These are phyloP conservation scores for Xylariales sp. DNA, from an alignment of 2,329 filamentous ascomycete species.

Conservation along the genomic window DNA sequence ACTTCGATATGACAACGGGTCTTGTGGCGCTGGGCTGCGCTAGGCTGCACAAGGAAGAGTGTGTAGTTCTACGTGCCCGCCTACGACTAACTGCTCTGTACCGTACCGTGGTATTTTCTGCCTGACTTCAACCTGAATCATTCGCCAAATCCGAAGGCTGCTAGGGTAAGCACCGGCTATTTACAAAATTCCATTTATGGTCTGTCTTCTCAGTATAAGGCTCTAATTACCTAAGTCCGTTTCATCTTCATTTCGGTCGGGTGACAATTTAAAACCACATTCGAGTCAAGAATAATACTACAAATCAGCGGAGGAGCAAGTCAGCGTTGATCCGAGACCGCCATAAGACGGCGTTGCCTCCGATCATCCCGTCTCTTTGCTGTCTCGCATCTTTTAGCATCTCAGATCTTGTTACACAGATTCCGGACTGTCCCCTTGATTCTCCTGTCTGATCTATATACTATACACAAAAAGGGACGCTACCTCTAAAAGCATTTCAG, in stretches of 20 bases:
- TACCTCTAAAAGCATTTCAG: slow-evolving; percentile 43
- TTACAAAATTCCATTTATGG: no score
- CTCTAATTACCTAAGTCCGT: no score
- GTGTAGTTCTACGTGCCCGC: neutral
- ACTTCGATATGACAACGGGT: neutral
- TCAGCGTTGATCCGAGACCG: neutral
- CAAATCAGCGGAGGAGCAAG: no score
- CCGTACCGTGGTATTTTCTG: neutral
- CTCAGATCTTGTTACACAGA: neutral
- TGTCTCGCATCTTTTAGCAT: neutral
- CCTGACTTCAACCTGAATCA: neutral
- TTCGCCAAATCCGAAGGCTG: neutral
- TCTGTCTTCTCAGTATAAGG: no score
- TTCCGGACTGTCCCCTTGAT: neutral
- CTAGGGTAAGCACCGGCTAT: neutral
- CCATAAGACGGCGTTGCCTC: neutral
- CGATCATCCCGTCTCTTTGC: neutral
- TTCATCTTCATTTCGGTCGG: no score
- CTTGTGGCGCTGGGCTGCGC: neutral
- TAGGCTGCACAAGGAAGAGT: neutral
- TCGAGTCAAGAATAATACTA: no score
- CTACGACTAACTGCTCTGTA: no score
- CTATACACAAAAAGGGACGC: neutral
- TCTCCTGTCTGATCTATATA: slow-evolving; percentile 11
- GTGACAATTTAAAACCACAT: no score